Base-by-base conservation (phyloP, 2,329 filamentous ascomycete species). In the Zymoseptoria passerinii region DNA sequence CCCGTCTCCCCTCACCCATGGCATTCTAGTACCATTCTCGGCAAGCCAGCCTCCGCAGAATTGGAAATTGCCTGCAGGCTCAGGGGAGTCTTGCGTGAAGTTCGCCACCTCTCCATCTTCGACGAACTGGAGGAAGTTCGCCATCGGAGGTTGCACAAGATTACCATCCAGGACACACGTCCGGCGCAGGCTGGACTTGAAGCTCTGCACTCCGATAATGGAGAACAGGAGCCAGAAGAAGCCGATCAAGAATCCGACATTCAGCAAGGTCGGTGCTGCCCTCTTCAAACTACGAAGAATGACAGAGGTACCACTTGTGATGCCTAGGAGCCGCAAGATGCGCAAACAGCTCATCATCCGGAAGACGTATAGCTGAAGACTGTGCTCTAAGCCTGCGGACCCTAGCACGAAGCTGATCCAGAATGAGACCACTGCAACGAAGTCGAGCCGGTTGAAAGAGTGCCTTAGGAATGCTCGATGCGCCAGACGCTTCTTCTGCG, bases 211-310 rank as follows among this genome's bases (percentile, higher is more conserved):
- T 5, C 94, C 95, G 59, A 99, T 86, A 62, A 99, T 96, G 44
- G 91, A 94, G 75, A 99, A 99, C 9, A 97, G 77, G 49, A 99
- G 81, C 94, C 94, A 99, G 75, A 99, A 99, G 75, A 99, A 99
- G 13, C 89, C 83, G 65, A 99, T 91, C 20, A 99, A 79, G 70
- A 99, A 96, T 1, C 90, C 92, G 29, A 99, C 92, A 62, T 96
- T 90, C 27, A 96, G 84, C 23, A 99, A 83, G 40, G 96, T 79
- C 1, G 95, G 94, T 0, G 92, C 90, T 1, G 94, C 92, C 71
- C 96, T 95, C 72, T 99, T 99, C 61, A 99, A 74, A 81, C 92
- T 97, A 71, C 90, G 84, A 50, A 99, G 78, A 68, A 99, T 99
- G 58, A 97, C 92, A 55, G 92, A 88, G 58, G 95, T 99, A 66